Evolutionary conservation across 371 early-diverging fungal species (phyloP).

Genomic region (Chytridiales sp.): DNA sequence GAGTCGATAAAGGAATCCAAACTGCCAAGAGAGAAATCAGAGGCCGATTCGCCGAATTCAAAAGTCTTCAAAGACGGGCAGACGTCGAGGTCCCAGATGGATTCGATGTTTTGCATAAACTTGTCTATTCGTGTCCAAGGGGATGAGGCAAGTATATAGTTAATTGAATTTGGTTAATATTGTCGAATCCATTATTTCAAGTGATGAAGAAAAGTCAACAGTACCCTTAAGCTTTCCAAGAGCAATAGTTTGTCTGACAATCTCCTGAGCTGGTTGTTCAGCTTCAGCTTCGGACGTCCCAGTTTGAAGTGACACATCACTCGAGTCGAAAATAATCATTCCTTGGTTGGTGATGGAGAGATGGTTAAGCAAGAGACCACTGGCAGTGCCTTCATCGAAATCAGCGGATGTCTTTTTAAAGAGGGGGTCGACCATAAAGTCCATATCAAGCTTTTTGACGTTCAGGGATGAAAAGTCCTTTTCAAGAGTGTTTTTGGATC

Average conservation of each 20-base stretch:
- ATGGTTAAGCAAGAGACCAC: constrained; percentile 87
- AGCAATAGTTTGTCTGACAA: too few species aligned
- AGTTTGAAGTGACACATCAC: constrained; percentile 56
- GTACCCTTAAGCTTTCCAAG: constrained; percentile 32
- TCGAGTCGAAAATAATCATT: constrained; percentile 92
- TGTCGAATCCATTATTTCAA: not conserved
- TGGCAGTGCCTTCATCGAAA: constrained; percentile 97
- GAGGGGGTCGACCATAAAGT: constrained; percentile 93
- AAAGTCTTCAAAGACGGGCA: constrained; percentile 68
- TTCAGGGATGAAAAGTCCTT: constrained; percentile 77
- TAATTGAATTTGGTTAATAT: not conserved
- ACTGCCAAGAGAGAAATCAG: too few species aligned
- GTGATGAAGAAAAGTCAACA: not conserved
- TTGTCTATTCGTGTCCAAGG: constrained; percentile 45
- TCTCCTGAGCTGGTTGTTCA: constrained; percentile 10
- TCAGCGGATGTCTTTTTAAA: constrained; percentile 97
- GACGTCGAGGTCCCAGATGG: constrained; percentile 53
- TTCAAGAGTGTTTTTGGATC: constrained; percentile 62
- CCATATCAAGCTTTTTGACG: constrained; percentile 86
- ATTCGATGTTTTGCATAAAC: constrained; percentile 51
- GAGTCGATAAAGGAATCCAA: too few species aligned
- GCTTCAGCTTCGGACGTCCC: constrained; percentile 13
- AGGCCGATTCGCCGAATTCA: too few species aligned
- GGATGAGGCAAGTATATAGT: not conserved
- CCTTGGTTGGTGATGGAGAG: constrained; percentile 75